These are phyloP conservation scores for Eutrema japonicum DNA, from an alignment of 345 rosid genomes.

Conservation along the genomic window DNA sequence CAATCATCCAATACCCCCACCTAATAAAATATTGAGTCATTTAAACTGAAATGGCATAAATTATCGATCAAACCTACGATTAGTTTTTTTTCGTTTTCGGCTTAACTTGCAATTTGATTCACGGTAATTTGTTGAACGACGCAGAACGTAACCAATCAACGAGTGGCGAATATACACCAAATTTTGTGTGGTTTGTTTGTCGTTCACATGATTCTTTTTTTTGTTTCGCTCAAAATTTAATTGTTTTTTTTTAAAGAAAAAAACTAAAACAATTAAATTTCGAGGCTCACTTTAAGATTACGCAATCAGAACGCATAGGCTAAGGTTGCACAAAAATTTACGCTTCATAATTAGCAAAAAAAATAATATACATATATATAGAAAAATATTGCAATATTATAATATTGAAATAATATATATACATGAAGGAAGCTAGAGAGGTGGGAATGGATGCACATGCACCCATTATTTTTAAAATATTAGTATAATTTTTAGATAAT, in stretches of 20 bases:
- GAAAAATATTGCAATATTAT: neutral
- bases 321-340: constrained; percentile 23
- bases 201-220: constrained; percentile 34
- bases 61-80: neutral
- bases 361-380: neutral
- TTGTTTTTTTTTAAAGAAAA: neutral
- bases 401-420: neutral
- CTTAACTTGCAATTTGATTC: constrained; percentile 4
- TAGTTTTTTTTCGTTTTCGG: neutral
- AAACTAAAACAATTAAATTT: too few species aligned
- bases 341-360: constrained; percentile 35
- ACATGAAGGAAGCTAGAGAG: too few species aligned
- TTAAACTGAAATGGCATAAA: neutral
- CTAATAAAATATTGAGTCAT: neutral
- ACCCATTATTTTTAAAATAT: too few species aligned
- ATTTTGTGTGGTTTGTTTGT: constrained; percentile 38
- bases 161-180: constrained; percentile 30
- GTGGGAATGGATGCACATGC: too few species aligned
- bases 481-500: too few species aligned
- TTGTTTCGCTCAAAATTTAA: neutral
- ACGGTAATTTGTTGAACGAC: constrained; percentile 11
- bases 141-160: constrained; percentile 15
- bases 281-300: constrained; percentile 29
- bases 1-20: too few species aligned
- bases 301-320: constrained; percentile 36